Conservation (phyloP, 176 grass and related monocot species). For the Rhynchospora breviuscula region DNA sequence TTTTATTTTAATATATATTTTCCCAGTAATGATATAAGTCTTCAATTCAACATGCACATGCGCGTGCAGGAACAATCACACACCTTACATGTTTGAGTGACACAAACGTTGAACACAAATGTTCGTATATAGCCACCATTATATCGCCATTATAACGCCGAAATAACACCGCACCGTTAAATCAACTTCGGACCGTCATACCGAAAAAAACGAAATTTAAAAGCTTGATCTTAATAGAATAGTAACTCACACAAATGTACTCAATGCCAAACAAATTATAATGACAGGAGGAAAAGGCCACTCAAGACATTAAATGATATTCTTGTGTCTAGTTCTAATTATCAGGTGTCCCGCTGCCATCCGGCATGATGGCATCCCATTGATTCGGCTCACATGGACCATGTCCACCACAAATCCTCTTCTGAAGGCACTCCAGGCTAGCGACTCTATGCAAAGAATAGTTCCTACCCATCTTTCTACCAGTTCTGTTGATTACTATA, state of each 20-base stretch:
- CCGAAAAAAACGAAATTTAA: no score
- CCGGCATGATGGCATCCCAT: conserved; percentile 16
- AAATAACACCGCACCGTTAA: no score
- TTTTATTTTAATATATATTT: no score
- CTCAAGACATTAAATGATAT: neutral
- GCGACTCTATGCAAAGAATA: conserved; percentile 24
- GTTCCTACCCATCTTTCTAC: conserved; percentile 10
- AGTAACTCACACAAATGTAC: neutral
- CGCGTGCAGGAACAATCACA: neutral
- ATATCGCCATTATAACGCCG: no score
- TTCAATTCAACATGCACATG: neutral
- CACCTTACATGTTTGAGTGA: neutral
- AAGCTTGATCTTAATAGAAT: no score
- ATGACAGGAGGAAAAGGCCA: neutral
- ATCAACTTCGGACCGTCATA: no score
- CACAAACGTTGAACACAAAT: no score
- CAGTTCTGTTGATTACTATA: neutral
- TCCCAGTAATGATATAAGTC: neutral
- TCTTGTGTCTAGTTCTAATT: conserved; percentile 5
- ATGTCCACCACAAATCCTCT: conserved; percentile 39
- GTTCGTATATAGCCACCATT: no score
- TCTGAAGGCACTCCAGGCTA: conserved; percentile 71
- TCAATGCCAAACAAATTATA: neutral
- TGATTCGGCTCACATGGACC: neutral
- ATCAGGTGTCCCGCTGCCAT: conserved; percentile 16